These are phyloP conservation scores for Escovopsis weberi DNA, from an alignment of 2,329 filamentous ascomycete genomes.

Conservation along the genomic window DNA sequence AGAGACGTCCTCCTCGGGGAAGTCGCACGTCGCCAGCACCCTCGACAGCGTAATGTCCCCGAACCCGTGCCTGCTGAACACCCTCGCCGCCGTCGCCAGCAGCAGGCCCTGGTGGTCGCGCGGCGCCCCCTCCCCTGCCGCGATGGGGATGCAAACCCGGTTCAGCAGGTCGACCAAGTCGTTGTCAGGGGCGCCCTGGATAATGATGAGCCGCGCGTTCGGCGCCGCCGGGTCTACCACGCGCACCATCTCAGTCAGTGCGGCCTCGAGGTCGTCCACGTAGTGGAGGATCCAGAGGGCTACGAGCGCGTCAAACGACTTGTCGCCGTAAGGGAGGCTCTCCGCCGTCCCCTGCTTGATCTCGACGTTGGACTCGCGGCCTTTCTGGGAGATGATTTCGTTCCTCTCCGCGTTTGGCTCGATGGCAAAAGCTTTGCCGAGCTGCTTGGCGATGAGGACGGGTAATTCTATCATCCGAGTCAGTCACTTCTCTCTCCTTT, in stretches of 20 bases:
- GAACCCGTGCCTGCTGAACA: background rate
- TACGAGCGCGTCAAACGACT: conserved; percentile 2
- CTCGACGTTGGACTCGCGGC: too few species aligned
- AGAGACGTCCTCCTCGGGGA: too few species aligned
- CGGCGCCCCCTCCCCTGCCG: background rate
- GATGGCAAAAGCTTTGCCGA: too few species aligned
- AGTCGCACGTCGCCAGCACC: too few species aligned
- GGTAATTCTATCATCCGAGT: too few species aligned
- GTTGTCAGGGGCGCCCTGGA: conserved; percentile 4
- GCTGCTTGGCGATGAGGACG: too few species aligned
- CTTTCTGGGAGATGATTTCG: too few species aligned
- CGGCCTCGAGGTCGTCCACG: too few species aligned
- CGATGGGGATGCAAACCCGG: conserved; percentile 1
- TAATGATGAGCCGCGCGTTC: conserved; percentile 4
- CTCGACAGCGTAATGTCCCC: background rate
- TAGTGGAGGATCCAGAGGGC: background rate
- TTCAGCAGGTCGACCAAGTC: conserved; percentile 3
- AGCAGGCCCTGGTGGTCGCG: too few species aligned
- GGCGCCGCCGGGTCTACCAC: conserved; percentile 1
- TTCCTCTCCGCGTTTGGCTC: too few species aligned
- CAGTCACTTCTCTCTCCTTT: too few species aligned
- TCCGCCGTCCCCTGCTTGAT: background rate
- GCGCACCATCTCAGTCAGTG: background rate
- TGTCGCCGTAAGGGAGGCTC: background rate
- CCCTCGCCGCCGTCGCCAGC: background rate